phyloP scores from a whole-genome alignment of 2,329 filamentous ascomycete species.

The Parascedosporium putredinis region DNA sequence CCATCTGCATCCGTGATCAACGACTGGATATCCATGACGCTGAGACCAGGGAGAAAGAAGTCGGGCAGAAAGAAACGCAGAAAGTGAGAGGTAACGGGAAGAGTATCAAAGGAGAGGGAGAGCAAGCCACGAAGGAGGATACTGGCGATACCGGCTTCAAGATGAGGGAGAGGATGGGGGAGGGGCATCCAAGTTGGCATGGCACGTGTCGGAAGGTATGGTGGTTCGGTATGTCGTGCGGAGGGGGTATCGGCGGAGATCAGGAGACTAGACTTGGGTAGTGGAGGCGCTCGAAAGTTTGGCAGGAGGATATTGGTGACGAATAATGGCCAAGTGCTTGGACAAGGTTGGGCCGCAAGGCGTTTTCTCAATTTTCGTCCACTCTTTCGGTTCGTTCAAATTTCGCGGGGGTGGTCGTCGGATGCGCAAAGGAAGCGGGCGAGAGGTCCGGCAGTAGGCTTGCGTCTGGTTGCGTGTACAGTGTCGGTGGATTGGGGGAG shows the following conservation, averaged over 20 bases:
- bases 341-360: not conserved
- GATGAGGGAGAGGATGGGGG: not conserved
- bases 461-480: not conserved
- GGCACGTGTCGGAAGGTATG: not conserved
- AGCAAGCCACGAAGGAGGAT: too few relatives aligned
- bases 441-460: not conserved
- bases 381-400: not conserved
- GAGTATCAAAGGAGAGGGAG: too few relatives aligned
- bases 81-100: not conserved
- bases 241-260: not conserved
- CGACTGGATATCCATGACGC: slow-evolving; percentile 4
- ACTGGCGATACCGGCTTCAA: not conserved
- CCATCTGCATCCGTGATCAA: slow-evolving; percentile 5
- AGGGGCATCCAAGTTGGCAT: slow-evolving; percentile 4
- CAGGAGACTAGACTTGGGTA: not conserved
- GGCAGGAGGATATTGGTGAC: not conserved
- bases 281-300: not conserved
- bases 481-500: not conserved
- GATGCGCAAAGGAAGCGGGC: not conserved
- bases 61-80: not conserved
- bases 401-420: not conserved
- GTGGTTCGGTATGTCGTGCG: not conserved
- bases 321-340: not conserved
- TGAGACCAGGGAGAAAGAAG: not conserved
- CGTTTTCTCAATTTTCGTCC: not conserved